Conservation (phyloP, 495 filamentous ascomycete genomes). For the Aspergillus egyptiacus region DNA sequence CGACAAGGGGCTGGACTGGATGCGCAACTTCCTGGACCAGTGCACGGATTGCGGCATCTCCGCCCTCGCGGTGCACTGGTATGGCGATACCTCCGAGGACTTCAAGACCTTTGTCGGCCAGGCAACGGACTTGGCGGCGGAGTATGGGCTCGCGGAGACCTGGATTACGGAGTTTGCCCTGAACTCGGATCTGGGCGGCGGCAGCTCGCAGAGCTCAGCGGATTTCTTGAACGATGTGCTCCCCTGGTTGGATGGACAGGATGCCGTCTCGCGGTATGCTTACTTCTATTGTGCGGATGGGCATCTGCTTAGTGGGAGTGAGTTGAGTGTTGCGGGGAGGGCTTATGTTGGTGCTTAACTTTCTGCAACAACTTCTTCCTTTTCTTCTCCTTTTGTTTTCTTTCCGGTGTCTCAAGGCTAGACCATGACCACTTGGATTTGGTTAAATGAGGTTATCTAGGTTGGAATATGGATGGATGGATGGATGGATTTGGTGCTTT, state of each 20-base stretch:
- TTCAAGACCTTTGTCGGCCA: slow-evolving; percentile 56
- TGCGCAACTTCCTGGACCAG: slow-evolving; percentile 50
- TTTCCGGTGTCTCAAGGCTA: no score
- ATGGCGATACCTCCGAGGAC: slow-evolving; percentile 41
- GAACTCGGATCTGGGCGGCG: slow-evolving; percentile 37
- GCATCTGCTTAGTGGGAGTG: slow-evolving; percentile 25
- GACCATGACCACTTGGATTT: no score
- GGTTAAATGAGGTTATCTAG: no score
- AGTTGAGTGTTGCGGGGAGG: slow-evolving; percentile 9
- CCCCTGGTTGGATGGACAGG: slow-evolving; percentile 60
- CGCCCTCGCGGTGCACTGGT: slow-evolving; percentile 69
- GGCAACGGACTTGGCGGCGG: slow-evolving; percentile 40
- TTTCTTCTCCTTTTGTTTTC: not conserved
- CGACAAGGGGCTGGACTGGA: slow-evolving; percentile 56
- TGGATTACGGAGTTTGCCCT: slow-evolving; percentile 78
- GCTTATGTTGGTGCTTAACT: slow-evolving; percentile 10
- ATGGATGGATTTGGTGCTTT: no score
- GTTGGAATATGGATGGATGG: no score
- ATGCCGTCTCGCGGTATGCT: slow-evolving; percentile 63
- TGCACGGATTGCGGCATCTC: slow-evolving; percentile 59
- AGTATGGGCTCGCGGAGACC: slow-evolving; percentile 49
- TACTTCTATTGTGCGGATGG: slow-evolving; percentile 65
- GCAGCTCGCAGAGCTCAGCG: slow-evolving; percentile 37
- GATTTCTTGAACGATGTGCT: slow-evolving; percentile 53
- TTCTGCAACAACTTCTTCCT: not conserved